A percentile compares a stretch with the other conserved stretches of the same genome.
Evolutionary conservation across 1,284 basidiomycete genomes (phyloP).

Genomic region (Naganishia cerealis): DNA sequence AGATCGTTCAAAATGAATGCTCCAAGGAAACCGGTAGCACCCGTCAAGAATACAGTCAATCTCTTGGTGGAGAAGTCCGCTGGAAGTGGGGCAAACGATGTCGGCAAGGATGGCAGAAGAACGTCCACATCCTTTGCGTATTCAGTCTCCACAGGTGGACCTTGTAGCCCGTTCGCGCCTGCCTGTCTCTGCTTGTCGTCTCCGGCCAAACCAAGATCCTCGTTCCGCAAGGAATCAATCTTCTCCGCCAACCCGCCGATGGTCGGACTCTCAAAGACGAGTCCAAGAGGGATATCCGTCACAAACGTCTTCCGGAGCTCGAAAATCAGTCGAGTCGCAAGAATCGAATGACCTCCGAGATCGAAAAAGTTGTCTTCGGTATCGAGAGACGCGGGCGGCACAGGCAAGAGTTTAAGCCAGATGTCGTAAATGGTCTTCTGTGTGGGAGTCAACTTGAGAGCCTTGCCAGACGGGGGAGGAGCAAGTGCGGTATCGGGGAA

Average conservation of each 20-base stretch:
- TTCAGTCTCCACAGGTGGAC: constrained; percentile 41
- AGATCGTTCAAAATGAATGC: constrained; percentile 87
- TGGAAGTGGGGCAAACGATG: constrained; percentile 63
- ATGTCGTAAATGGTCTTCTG: constrained; percentile 77
- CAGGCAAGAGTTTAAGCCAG: constrained; percentile 82
- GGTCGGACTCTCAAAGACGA: constrained; percentile 91
- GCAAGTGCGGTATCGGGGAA: constrained; percentile 93
- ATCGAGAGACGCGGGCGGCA: constrained; percentile 73
- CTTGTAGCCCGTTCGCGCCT: constrained; percentile 32
- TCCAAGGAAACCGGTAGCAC: constrained; percentile 95
- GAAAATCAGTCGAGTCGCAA: constrained; percentile 94
- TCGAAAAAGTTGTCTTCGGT: constrained; percentile 97
- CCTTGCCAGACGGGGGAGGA: constrained; percentile 41
- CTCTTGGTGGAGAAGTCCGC: constrained; percentile 60
- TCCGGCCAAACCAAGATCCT: constrained; percentile 73
- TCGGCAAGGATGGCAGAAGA: constrained; percentile 64
- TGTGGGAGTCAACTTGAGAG: constrained; percentile 62
- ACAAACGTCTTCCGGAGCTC: constrained; percentile 92
- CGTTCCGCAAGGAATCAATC: constrained; percentile 73
- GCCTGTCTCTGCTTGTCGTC: constrained; percentile 49
- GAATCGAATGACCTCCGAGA: constrained; percentile 95
- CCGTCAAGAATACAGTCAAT: constrained; percentile 87
- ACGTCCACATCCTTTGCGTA: constrained; percentile 79
- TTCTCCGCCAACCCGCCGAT: constrained; percentile 76
- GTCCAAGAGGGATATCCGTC: constrained; percentile 84